Evolutionary conservation across 257 asterid species (phyloP).

Genomic region (Solanum piurae): DNA sequence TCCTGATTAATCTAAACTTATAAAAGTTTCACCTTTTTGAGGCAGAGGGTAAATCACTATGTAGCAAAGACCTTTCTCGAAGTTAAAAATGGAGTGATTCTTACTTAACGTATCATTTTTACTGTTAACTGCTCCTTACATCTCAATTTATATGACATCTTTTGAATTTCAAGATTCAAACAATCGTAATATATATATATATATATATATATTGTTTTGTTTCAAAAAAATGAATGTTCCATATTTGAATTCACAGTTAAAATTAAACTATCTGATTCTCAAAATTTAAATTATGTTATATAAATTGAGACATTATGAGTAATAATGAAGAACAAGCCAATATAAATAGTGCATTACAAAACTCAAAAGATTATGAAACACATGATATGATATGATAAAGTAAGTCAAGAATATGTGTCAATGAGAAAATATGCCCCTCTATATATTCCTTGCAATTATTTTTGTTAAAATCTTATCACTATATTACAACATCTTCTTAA

Average conservation of each 20-base stretch:
- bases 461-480: constrained; percentile 1
- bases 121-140: not conserved
- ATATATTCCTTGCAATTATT: constrained; percentile 6
- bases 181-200: too few relatives aligned
- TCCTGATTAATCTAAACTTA: not conserved
- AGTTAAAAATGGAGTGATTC: not conserved
- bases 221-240: not conserved
- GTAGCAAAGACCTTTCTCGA: not conserved
- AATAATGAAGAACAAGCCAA: not conserved
- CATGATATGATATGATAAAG: not conserved
- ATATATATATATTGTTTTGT: too few relatives aligned
- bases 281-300: not conserved
- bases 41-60: not conserved
- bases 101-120: not conserved
- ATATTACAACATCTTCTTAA: constrained; percentile 9
- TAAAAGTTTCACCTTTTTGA: not conserved
- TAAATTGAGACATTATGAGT: too few relatives aligned
- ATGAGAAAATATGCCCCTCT: constrained; percentile 7
- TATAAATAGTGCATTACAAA: not conserved
- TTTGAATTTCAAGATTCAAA: not conserved
- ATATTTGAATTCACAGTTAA: not conserved
- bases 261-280: not conserved
- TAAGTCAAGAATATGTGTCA: not conserved
- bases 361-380: not conserved
- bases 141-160: not conserved